Base-by-base conservation (phyloP, 1,284 basidiomycete species). In the Coniferiporia weirii region DNA sequence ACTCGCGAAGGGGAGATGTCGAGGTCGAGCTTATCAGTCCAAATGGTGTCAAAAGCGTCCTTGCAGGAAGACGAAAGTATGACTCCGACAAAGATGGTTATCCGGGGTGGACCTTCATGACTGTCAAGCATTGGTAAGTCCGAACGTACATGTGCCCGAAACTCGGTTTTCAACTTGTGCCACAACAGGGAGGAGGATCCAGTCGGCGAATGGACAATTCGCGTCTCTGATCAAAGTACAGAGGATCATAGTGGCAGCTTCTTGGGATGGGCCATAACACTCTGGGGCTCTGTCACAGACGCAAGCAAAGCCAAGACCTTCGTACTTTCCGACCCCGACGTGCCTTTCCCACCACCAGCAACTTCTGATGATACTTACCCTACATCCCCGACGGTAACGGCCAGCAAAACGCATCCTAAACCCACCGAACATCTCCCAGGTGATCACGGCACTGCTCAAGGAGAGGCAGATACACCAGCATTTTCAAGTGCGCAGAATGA, bases 21-120 rank as follows among this genome's bases (percentile, higher is more conserved):
- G 93, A 98, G 73, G 92, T 98, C 40, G 88, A 93, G 69, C 72
- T 99, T 49, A 72, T 79, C 15, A 96, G 93, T 68, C 97, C 97
- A 0, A 84, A 85, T 59, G 93, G 94, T 6, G 80, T 98, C 64
- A 88, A 79, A 68, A 97, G 93, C 68, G 79, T 98, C 8, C 75
- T 99, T 44, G 95, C 91, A 20, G 82, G 84, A 10, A 79, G 79
- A 54, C 82, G 97, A 59, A 72, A 79, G 36, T 81, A 79, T 44
- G 97, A 99, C 70, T 72, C 75, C 50, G 88, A 83, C 12, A 71
- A 68, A 3, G 80, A 78, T 9, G 97, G 97, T 4, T 97, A 83
- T 71, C 84, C 85, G 27, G 95, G 94, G 0, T 99, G 97, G 97
- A 89, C 84, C 19, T 99, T 99, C 71, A 99, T 98, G 95, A 85